A percentile compares a stretch with the other conserved stretches of the same genome.
phyloP scores from a whole-genome alignment of 768 basidiomycete species.

The Omphalotus guepiniiformis region DNA sequence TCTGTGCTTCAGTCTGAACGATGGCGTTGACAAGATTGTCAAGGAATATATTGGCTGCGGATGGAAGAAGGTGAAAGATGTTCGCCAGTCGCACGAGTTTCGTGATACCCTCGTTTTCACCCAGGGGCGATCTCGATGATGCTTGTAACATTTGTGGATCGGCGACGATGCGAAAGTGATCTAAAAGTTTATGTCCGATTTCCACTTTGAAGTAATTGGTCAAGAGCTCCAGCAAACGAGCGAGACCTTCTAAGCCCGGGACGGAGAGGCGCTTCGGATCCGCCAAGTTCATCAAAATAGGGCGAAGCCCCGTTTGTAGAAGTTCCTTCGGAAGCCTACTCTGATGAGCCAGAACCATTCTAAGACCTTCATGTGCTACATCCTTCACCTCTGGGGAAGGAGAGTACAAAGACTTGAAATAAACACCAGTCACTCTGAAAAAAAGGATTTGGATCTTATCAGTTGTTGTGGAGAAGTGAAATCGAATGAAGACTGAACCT shows the following conservation, averaged over 20 bases:
- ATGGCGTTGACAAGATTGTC: slow-evolving; percentile 82
- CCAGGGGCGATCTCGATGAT: slow-evolving; percentile 73
- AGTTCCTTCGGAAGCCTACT: slow-evolving; percentile 92
- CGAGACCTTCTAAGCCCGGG: slow-evolving; percentile 88
- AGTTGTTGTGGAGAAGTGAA: too few relatives aligned
- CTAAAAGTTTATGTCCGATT: slow-evolving; percentile 94
- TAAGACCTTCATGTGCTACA: slow-evolving; percentile 90
- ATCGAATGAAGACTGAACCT: slow-evolving; percentile 48
- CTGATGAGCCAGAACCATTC: slow-evolving; percentile 85
- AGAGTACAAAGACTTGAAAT: slow-evolving; percentile 98
- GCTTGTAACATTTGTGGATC: slow-evolving; percentile 81
- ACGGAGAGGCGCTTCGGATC: slow-evolving; percentile 94
- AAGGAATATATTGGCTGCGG: slow-evolving; percentile 89
- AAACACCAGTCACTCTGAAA: slow-evolving; percentile 84
- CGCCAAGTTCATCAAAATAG: slow-evolving; percentile 96
- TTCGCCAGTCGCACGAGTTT: slow-evolving; percentile 95
- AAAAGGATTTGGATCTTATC: too few relatives aligned
- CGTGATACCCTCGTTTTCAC: slow-evolving; percentile 87
- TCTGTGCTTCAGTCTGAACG: slow-evolving; percentile 86
- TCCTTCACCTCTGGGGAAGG: slow-evolving; percentile 88
- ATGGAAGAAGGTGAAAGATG: slow-evolving; percentile 94
- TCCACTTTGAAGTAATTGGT: slow-evolving; percentile 99
- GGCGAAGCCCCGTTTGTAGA: slow-evolving; percentile 90
- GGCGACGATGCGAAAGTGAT: slow-evolving; percentile 91
- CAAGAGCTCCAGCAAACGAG: slow-evolving; percentile 86